These are phyloP conservation scores for Aspergillus aculeatinus DNA, from an alignment of 2,329 filamentous ascomycete genomes.

Conservation along the genomic window DNA sequence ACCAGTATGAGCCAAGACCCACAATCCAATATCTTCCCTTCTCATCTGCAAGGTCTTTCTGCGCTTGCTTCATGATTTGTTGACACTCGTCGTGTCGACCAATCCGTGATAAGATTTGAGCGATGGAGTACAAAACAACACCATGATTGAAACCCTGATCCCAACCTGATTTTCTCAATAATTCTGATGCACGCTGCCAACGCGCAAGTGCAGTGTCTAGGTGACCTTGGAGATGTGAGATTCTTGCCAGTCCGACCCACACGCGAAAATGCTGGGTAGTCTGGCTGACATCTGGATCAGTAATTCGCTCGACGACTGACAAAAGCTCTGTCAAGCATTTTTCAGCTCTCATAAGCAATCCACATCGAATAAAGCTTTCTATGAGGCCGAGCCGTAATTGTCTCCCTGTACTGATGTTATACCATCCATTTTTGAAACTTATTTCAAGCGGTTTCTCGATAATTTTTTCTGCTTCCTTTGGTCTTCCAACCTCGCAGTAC, in stretches of 20 bases:
- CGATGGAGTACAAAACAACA: constrained; percentile 14
- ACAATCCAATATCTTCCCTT: constrained; percentile 1
- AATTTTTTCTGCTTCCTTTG: constrained; percentile 1
- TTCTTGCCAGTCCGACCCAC: constrained; percentile 5
- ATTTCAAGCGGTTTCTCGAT: not conserved
- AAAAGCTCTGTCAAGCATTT: not conserved
- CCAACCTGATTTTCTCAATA: not conserved
- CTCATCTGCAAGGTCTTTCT: constrained; percentile 1
- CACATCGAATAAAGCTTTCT: constrained; percentile 1
- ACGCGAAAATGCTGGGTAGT: constrained; percentile 4
- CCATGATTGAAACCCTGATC: constrained; percentile 10
- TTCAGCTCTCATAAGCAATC: constrained; percentile 1
- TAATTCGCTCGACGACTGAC: not conserved
- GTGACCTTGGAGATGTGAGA: not conserved
- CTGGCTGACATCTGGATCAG: not conserved
- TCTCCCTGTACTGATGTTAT: constrained; percentile 2
- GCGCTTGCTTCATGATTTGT: not conserved
- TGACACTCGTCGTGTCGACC: not conserved
- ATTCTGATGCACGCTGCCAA: constrained; percentile 1
- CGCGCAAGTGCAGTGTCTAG: constrained; percentile 1
- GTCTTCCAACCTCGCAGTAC: not conserved
- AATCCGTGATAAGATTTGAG: constrained; percentile 10
- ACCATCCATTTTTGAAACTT: not conserved
- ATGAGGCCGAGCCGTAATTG: constrained; percentile 1
- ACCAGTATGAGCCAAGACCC: not conserved